These are phyloP conservation scores for Fusarium circinatum DNA, from an alignment of 2,329 filamentous ascomycete genomes.

Conservation along the genomic window DNA sequence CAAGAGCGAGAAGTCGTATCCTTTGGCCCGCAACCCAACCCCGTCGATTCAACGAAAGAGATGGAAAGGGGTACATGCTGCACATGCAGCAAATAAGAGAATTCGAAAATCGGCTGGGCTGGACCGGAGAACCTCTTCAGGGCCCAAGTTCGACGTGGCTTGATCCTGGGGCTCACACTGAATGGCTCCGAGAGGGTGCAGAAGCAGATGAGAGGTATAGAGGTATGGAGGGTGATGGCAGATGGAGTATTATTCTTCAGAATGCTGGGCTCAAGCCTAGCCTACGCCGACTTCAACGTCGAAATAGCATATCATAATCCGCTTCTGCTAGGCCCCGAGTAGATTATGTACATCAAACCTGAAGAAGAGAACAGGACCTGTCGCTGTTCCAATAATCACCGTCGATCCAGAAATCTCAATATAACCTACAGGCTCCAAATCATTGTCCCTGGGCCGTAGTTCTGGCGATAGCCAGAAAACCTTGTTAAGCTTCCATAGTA, in stretches of 20 bases:
- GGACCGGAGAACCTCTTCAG: too few species aligned
- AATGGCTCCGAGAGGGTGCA: too few species aligned
- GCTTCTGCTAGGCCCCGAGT: accelerated
- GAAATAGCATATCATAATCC: background rate
- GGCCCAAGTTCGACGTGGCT: too few species aligned
- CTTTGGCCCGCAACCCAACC: background rate
- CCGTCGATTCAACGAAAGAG: background rate
- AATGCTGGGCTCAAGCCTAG: accelerated
- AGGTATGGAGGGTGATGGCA: too few species aligned
- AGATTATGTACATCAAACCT: background rate
- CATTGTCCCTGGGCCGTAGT: background rate
- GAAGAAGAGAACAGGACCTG: background rate
- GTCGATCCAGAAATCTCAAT: background rate
- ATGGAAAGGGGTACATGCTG: accelerated
- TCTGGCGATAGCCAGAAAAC: background rate
- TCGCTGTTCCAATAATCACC: background rate
- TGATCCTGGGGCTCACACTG: too few species aligned
- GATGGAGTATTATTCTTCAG: background rate
- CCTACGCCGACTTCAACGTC: accelerated
- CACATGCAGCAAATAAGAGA: too few species aligned
- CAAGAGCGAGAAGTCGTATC: background rate
- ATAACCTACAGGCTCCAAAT: accelerated
- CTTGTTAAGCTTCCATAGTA: background rate
- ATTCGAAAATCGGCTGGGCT: too few species aligned
- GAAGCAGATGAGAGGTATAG: too few species aligned